Evolutionary conservation across 768 basidiomycete species (phyloP).

Genomic region (Tubosaeta sp.): DNA sequence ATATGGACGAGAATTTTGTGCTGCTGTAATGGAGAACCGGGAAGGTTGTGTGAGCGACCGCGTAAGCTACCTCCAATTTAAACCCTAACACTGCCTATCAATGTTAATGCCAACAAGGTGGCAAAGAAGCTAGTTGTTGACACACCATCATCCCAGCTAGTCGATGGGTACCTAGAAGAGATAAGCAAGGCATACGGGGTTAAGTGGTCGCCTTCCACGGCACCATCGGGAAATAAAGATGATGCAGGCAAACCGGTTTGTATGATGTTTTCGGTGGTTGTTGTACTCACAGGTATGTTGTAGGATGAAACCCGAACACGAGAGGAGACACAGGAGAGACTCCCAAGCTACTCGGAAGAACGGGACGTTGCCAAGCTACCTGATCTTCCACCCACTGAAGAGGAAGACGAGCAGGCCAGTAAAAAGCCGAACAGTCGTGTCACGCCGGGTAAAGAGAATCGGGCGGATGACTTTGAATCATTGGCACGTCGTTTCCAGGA

Average conservation of each 20-base stretch:
- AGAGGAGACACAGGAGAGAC: constrained; percentile 14
- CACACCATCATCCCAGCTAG: constrained; percentile 69
- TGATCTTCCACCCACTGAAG: constrained; percentile 49
- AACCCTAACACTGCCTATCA: constrained; percentile 2
- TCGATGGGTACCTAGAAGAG: constrained; percentile 84
- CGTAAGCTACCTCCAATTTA: constrained; percentile 39
- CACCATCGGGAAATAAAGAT: constrained; percentile 24
- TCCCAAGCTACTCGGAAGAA: constrained; percentile 28
- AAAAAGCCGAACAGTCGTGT: constrained; percentile 2
- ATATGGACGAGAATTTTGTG: constrained; percentile 86
- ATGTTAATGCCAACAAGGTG: constrained; percentile 44
- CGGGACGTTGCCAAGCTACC: constrained; percentile 38
- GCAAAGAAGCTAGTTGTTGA: constrained; percentile 65
- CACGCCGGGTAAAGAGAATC: constrained; percentile 15
- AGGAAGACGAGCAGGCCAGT: constrained; percentile 33
- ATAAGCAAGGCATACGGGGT: constrained; percentile 87
- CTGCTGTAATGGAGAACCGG: constrained; percentile 82
- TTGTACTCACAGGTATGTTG: constrained; percentile 3
- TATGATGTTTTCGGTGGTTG: not conserved
- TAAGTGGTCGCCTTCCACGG: constrained; percentile 49
- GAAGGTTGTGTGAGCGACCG: constrained; percentile 79
- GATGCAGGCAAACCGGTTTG: constrained; percentile 40
- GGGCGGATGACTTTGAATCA: constrained; percentile 70
- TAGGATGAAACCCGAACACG: constrained; percentile 7
- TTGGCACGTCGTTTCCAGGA: constrained; percentile 80